Percentiles rank a stretch among this genome's conserved stretches.
Evolutionary conservation across 176 grass and related monocot genomes (phyloP).

Genomic region (Triticum timopheevii): DNA sequence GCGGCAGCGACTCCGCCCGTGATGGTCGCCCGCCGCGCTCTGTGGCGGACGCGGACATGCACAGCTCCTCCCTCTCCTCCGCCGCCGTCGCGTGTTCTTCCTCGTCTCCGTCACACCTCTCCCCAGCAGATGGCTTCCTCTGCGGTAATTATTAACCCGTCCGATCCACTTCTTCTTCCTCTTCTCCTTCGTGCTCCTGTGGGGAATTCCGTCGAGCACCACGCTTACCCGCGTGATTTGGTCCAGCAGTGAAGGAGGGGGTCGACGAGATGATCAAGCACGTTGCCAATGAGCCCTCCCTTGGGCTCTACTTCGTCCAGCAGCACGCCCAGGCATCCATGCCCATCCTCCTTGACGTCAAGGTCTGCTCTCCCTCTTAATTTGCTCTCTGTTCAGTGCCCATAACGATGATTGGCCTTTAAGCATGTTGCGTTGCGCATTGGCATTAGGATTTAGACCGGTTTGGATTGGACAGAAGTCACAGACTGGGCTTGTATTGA

Average conservation of each 20-base stretch:
- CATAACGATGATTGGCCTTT: neutral
- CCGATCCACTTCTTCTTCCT: neutral
- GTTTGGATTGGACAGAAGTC: neutral
- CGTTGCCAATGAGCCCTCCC: conserved; percentile 87
- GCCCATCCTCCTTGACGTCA: conserved; percentile 77
- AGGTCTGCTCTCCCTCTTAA: conserved; percentile 31
- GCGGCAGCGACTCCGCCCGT: conserved; percentile 28
- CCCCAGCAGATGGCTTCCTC: conserved; percentile 73
- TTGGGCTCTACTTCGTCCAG: conserved; percentile 91
- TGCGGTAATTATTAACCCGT: conserved; percentile 29
- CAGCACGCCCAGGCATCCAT: conserved; percentile 86
- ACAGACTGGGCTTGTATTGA: neutral
- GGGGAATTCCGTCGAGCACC: conserved; percentile 26
- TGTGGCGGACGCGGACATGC: conserved; percentile 43
- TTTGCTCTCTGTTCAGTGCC: neutral
- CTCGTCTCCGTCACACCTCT: conserved; percentile 31
- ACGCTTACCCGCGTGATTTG: neutral
- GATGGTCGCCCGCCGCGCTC: conserved; percentile 45
- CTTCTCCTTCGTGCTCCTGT: neutral
- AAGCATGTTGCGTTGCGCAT: neutral
- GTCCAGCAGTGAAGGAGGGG: conserved; percentile 74
- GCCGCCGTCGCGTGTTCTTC: neutral
- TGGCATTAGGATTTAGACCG: neutral
- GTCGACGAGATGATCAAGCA: conserved; percentile 85
- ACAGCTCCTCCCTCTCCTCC: conserved; percentile 20